Evolutionary conservation across 2,329 filamentous ascomycete genomes (phyloP).

Genomic region (Neoarthrinium moseri): DNA sequence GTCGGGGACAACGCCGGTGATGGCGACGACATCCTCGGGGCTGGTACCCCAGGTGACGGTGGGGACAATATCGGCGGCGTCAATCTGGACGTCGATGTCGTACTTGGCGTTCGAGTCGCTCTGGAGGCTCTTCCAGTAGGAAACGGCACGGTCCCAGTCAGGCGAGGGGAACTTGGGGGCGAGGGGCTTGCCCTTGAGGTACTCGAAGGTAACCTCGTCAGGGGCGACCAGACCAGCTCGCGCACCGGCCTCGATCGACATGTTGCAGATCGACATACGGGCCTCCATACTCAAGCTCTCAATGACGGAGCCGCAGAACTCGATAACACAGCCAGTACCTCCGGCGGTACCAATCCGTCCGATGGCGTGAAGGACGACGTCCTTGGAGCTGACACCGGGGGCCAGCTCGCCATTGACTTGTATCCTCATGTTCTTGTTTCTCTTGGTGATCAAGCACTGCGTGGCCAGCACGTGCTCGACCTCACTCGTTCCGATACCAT

Average conservation of each 20-base stretch:
- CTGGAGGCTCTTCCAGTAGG: conserved; percentile 83
- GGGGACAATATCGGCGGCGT: conserved; percentile 88
- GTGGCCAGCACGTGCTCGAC: conserved; percentile 98
- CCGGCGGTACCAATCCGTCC: conserved; percentile 93
- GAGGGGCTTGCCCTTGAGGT: conserved; percentile 86
- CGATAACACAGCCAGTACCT: conserved; percentile 91
- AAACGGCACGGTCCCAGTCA: conserved; percentile 85
- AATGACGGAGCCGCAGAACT: conserved; percentile 96
- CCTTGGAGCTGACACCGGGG: conserved; percentile 93
- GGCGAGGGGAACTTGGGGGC: conserved; percentile 81
- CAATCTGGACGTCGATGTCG: conserved; percentile 85
- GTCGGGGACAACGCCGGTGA: conserved; percentile 85
- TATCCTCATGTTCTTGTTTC: conserved; percentile 98
- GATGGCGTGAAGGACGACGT: conserved; percentile 90
- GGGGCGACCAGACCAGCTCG: conserved; percentile 96
- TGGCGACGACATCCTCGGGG: conserved; percentile 93
- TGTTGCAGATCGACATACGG: conserved; percentile 99
- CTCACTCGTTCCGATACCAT: conserved; percentile 96
- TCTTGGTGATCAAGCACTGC: conserved; percentile 89
- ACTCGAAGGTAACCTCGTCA: conserved; percentile 91
- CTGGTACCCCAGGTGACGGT: conserved; percentile 97
- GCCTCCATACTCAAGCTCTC: conserved; percentile 90
- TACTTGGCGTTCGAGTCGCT: conserved; percentile 88
- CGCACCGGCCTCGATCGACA: conserved; percentile 96
- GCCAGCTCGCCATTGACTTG: conserved; percentile 89